Evolutionary conservation across 2,329 filamentous ascomycete species (phyloP), one percentile per base, ranked within the genome.

Genomic region (Fusarium succisae): DNA sequence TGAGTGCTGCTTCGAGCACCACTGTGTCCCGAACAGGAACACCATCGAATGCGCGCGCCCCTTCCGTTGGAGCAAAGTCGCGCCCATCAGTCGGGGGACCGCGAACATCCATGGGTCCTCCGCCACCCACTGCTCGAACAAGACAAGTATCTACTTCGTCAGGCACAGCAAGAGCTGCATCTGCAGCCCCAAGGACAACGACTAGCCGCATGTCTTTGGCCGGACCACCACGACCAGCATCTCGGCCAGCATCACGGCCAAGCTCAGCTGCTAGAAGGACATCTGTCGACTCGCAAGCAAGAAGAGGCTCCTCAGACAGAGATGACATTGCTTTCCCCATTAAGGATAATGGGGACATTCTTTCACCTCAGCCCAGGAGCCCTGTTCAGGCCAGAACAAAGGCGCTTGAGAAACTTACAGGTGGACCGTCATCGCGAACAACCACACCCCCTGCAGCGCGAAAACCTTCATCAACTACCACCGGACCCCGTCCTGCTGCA

Each of bases 81-180:
- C 88, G 92, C 53, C 83, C 89, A 44, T 88, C 89, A 44, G 80
- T 88, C n/a, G 82, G 82, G n/a, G 85, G 83, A 35, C 82, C 84
- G 43, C 88, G 91, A 75, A 86, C 88, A 14, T 92, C 91, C 8
- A 93, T 94, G 91, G 91, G 90, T 5, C 91, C 92, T 39, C 91
- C 87, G 4, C 81, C 85, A 12, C 88, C 88, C 7, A 79, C 83
- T 2, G 76, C 85, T 39, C 83, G 84, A 70, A 81, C 83, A 59
- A 83, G 87, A 66, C 84, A 86, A 57, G 75, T 83, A 17, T 87
- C 88, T 6, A 80, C 81, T 18, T 84, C 86, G 12, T 84, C 86
- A n/a, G 77, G 78, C 13, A 74, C 79, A 13, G 76, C 83, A 28
- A 81, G 83, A 58, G 73, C 81, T 35, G 76, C 79, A 39, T 78